Evolutionary conservation across 2,329 filamentous ascomycete genomes (phyloP), one percentile per base, ranked within the genome.

Genomic region (Chaetomiaceae sp.): DNA sequence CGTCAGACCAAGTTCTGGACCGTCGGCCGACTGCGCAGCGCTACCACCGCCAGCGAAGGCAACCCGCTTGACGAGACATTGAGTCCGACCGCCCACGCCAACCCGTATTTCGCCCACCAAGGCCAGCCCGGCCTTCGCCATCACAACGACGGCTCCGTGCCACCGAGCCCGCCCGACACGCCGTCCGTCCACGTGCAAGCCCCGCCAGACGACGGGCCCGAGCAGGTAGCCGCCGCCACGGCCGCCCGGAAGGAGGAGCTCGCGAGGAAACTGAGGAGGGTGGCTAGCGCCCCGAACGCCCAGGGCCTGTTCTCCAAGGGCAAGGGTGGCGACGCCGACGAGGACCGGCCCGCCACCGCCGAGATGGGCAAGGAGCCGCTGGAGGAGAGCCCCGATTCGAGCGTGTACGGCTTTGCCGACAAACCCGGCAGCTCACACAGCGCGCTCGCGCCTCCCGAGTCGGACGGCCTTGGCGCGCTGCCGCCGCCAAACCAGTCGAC

Each of bases 51-150:
- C 60, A 96, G 90, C 70, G 92, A 96, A 71, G 91, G 91, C 61
- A 90, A 96, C 66, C 82, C 86, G 52, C 78, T 96, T 58, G 92
- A 96, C 60, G 91, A 96, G 68, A 77, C 82, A 55, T 78, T 95
- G 63, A 96, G 91, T 65, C 93, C 93, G 21, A 97, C 90, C 4
- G 92, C 91, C 45, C 84, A 92, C 65, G 92, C 90, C 58, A 99
- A 99, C 68, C 93, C 93, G 16, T 99, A 99, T 72, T 99, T 97
- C 69, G 87, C 85, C 59, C 93, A 97, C 67, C 93, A 99, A 71
- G 93, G 93, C 51, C 90, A 90, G 62, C 93, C 93, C 4, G 88
- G 89, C 58, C 76, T 97, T 62, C 86, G 92, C 65, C 93, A 99
- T 73, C 90, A 95, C 73, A 95, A 97, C 68, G 89, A 93, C 60